A percentile compares a stretch with the other conserved stretches of the same genome.
phyloP scores from a whole-genome alignment of 2,329 filamentous ascomycete genomes.

The Fusarium transvaalense region DNA sequence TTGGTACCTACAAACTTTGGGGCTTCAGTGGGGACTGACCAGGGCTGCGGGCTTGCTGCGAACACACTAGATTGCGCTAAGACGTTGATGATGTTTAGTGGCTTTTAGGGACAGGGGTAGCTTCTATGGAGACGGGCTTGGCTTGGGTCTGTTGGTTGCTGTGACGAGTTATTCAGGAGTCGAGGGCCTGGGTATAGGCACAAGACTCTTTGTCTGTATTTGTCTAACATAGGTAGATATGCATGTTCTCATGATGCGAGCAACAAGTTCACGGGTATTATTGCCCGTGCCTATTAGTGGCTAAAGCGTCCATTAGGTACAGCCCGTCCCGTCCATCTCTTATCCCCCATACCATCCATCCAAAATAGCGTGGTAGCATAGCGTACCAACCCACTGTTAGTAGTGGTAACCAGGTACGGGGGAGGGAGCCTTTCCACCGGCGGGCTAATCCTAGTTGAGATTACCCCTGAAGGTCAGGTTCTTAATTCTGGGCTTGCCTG shows the following conservation, averaged over 20 bases:
- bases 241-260: too few relatives aligned
- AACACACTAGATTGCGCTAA: constrained; percentile 33
- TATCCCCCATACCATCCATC: not conserved
- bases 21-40: constrained; percentile 27
- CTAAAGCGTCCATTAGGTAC: not conserved
- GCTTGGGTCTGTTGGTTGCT: not conserved
- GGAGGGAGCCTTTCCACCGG: constrained; percentile 18
- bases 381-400: too few relatives aligned
- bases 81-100: constrained; percentile 24
- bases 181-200: not conserved
- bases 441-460: constrained; percentile 18
- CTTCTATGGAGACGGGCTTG: not conserved
- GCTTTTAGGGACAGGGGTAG: constrained; percentile 6
- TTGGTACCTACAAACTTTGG: not conserved
- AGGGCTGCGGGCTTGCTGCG: not conserved
- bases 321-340: not conserved
- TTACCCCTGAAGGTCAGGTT: constrained; percentile 29
- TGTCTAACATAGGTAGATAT: too few relatives aligned
- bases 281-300: not conserved
- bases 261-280: not conserved
- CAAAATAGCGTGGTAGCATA: not conserved
- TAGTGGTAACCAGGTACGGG: constrained; percentile 2
- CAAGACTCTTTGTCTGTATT: too few relatives aligned
- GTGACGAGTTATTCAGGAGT: not conserved
- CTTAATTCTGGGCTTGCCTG: not conserved